Evolutionary conservation across 371 early-diverging fungal species (phyloP).

Genomic region (Cokeromyces recurvatus): DNA sequence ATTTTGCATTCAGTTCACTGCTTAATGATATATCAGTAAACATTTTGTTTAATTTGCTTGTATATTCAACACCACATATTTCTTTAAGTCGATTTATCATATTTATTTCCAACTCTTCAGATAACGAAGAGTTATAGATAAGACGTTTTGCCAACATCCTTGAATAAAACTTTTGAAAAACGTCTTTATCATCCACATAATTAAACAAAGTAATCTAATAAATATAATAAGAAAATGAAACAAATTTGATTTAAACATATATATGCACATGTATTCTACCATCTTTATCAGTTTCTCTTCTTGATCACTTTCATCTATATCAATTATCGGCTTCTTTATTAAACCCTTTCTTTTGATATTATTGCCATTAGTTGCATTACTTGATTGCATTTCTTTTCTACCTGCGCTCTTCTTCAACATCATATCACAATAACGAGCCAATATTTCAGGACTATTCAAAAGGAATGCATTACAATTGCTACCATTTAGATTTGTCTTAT

Average conservation of each 20-base stretch:
- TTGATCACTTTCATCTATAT: constrained; percentile 41
- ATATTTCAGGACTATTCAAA: constrained; percentile 57
- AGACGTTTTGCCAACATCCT: constrained; percentile 85
- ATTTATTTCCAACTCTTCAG: constrained; percentile 79
- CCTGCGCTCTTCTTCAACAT: constrained; percentile 62
- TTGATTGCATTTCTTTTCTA: constrained; percentile 24
- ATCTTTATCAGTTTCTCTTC: constrained; percentile 52
- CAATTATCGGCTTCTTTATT: constrained; percentile 9
- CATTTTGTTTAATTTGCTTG: constrained; percentile 87
- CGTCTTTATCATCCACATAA: constrained; percentile 92
- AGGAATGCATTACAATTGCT: too few relatives aligned
- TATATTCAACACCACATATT: constrained; percentile 91
- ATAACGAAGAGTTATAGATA: constrained; percentile 72
- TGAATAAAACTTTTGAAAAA: constrained; percentile 94
- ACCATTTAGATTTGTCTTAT: too few relatives aligned
- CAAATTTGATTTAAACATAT: too few relatives aligned
- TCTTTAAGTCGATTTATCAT: constrained; percentile 87
- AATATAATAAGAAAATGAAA: constrained; percentile 1
- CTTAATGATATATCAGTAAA: constrained; percentile 87
- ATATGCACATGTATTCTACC: too few relatives aligned
- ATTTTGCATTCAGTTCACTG: constrained; percentile 68
- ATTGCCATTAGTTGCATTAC: constrained; percentile 4
- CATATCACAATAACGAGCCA: constrained; percentile 80
- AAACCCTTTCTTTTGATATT: constrained; percentile 11
- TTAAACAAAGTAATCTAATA: constrained; percentile 71